Conservation (phyloP, 768 basidiomycete genomes). For the Lactifluus subvellereus region DNA sequence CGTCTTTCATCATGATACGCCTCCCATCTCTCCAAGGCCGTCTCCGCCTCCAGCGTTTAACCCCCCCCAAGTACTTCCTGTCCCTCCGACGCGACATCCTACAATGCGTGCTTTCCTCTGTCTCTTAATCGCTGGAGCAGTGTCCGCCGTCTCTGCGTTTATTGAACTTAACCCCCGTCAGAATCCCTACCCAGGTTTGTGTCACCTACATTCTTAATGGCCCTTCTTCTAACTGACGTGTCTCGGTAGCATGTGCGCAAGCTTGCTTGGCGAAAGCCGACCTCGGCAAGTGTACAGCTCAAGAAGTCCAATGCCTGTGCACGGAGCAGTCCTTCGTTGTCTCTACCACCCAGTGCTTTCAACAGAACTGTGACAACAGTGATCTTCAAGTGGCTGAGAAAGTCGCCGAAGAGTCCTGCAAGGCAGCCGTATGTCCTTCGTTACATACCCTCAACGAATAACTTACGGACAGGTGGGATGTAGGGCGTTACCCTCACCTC, state of each 20-base stretch:
- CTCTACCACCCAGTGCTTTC: slow-evolving; percentile 45
- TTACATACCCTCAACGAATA: not conserved
- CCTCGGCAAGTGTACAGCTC: slow-evolving; percentile 7
- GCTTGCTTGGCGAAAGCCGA: slow-evolving; percentile 44
- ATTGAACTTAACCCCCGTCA: slow-evolving; percentile 21
- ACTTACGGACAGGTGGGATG: not conserved
- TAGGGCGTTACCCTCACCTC: slow-evolving; percentile 24
- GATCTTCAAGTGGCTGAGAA: slow-evolving; percentile 43
- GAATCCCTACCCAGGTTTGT: slow-evolving; percentile 13
- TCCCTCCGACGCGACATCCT: slow-evolving; percentile 12
- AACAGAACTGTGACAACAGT: slow-evolving; percentile 38
- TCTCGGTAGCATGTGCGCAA: slow-evolving; percentile 43
- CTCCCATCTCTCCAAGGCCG: not conserved
- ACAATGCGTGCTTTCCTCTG: slow-evolving; percentile 52
- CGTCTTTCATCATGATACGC: not conserved
- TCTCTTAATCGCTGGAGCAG: slow-evolving; percentile 34
- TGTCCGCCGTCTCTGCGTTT: slow-evolving; percentile 32
- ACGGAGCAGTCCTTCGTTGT: slow-evolving; percentile 40
- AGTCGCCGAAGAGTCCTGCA: slow-evolving; percentile 41
- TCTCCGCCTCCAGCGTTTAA: not conserved
- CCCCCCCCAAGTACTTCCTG: not conserved
- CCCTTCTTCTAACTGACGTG: not conserved
- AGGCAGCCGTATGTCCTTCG: slow-evolving; percentile 38
- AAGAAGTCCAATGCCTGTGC: slow-evolving; percentile 46
- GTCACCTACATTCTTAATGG: not conserved